Base-by-base conservation (phyloP, 805 yeast genomes). In the Starmerella stellata region DNA sequence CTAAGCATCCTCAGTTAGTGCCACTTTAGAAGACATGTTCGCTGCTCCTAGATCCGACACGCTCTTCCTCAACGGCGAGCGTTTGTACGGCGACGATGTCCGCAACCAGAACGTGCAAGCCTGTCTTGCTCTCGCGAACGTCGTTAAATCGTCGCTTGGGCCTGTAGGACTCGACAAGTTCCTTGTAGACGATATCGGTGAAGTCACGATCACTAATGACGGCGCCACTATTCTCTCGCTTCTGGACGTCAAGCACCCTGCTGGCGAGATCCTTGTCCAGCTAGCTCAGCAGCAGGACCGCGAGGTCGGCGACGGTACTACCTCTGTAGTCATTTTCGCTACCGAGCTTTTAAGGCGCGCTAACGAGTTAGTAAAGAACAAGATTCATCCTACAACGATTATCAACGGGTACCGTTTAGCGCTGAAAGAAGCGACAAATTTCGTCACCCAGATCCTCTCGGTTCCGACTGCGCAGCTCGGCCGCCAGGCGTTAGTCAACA, bases 171-270 rank as follows among this genome's bases (percentile, higher is more conserved):
- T 90, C 38, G 99, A 90, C 63, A 90, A 90, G 64, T 90, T 90
- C 95, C 69, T 90, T 35, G 99, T 90, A 30, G 99, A 90, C 60
- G 98, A 90, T 54, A 92, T 90, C 61, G 98, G 98, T 46, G 98
- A 92, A 61, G 95, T 90, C 34, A 85, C 95, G 4, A 95, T 90
- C 37, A 90, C 99, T 34, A 90, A 90, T 61, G 99, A 90, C 60
- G 99, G 99, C 48, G 98, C 99, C 43, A 90, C 98, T 4, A 90
- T 90, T 52, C 65, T 90, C 46, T 70, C 82, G 8, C 62, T 92
- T 38, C 65, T 90, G 47, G 98, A 90, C 56, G 96, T 90, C 37
- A 95, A 90, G 61, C 98, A 90, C 59, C 99, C 99, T 27, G 98
- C 98, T 1, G 98, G 96, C 15, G 87, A 83, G 63, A 90, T 90